These are phyloP conservation scores for Geosiphon pyriformis DNA, from an alignment of 192 early-diverging fungal species.

Conservation along the genomic window DNA sequence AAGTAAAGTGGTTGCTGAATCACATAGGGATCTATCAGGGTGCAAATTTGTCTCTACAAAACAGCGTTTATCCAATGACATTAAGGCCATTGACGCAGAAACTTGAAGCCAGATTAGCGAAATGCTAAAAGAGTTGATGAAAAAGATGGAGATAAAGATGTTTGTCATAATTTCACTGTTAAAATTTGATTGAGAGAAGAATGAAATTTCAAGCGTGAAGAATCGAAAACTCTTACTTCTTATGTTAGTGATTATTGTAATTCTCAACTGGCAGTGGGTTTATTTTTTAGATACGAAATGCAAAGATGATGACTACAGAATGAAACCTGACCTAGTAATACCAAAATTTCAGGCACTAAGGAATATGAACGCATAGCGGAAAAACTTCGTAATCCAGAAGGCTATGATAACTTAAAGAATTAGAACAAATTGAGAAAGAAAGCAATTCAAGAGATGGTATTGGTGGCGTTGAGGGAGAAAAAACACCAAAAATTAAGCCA, in stretches of 20 bases:
- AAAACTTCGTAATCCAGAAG: not conserved
- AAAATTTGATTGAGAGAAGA: not conserved
- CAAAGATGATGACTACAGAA: not conserved
- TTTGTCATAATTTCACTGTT: too few species aligned
- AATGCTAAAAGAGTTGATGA: not conserved
- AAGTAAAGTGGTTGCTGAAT: not conserved
- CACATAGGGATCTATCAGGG: not conserved
- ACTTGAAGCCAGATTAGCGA: not conserved
- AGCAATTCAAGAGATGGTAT: too few species aligned
- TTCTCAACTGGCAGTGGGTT: not conserved
- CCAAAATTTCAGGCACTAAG: too few species aligned
- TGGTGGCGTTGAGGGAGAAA: too few species aligned
- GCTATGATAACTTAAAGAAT: too few species aligned
- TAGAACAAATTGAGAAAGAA: too few species aligned
- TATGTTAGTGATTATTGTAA: not conserved
- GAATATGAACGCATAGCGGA: not conserved
- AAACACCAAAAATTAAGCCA: too few species aligned
- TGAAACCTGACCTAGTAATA: not conserved
- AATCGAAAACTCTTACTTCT: not conserved
- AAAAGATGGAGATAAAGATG: too few species aligned
- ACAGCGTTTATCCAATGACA: not conserved
- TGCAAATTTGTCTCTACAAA: not conserved
- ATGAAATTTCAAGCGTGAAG: not conserved
- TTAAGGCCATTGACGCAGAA: not conserved
- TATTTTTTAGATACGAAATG: not conserved